These are phyloP conservation scores for Coemansia sp. DNA, from an alignment of 192 early-diverging fungal genomes.

Conservation along the genomic window DNA sequence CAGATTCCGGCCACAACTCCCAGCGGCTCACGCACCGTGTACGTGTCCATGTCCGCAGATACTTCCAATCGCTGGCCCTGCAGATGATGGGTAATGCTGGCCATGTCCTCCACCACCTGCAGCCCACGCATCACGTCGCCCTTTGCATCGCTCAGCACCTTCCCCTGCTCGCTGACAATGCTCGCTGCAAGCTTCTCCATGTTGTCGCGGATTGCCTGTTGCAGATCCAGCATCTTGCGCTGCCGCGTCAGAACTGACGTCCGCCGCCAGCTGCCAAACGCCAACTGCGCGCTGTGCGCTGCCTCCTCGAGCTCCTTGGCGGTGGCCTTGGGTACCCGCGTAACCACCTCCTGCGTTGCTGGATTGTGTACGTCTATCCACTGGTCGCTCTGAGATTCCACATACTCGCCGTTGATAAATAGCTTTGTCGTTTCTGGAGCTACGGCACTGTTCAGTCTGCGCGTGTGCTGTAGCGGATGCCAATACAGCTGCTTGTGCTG, in stretches of 20 bases:
- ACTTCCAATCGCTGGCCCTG: constrained; percentile 85
- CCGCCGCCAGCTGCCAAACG: constrained; percentile 86
- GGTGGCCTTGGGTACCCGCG: constrained; percentile 86
- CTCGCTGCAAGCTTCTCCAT: constrained; percentile 77
- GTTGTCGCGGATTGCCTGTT: constrained; percentile 76
- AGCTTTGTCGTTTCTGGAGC: constrained; percentile 56
- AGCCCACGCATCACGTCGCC: constrained; percentile 90
- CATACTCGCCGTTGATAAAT: constrained; percentile 90
- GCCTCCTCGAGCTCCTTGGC: constrained; percentile 78
- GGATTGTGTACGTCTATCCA: constrained; percentile 92
- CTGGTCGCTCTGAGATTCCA: constrained; percentile 78
- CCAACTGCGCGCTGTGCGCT: constrained; percentile 64
- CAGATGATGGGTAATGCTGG: constrained; percentile 72
- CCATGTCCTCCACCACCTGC: constrained; percentile 87
- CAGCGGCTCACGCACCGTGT: constrained; percentile 86
- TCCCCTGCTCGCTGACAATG: constrained; percentile 90
- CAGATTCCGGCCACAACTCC: constrained; percentile 93
- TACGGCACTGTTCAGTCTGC: too few relatives aligned
- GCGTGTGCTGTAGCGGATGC: background rate
- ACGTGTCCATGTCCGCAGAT: constrained; percentile 93
- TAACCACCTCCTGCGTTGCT: constrained; percentile 88
- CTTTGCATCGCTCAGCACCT: constrained; percentile 87
- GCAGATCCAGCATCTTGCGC: constrained; percentile 89
- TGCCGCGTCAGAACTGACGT: constrained; percentile 80
- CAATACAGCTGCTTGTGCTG: background rate